Conservation (phyloP, 257 asterid species). For the Lycium barbarum region DNA sequence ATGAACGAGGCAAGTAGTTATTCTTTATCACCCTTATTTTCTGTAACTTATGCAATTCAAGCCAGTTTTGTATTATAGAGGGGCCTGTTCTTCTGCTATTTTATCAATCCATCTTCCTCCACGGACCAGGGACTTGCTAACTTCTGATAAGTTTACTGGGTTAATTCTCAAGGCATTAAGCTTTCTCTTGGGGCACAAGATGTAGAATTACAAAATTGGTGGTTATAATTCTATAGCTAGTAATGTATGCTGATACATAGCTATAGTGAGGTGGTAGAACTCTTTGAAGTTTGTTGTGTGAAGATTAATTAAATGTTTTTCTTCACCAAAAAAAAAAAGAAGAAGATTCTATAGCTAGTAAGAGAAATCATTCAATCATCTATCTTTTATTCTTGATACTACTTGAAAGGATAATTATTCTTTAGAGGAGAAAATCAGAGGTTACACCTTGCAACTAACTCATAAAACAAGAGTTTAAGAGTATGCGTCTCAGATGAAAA, state of each 20-base stretch:
- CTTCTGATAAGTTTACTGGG: not conserved
- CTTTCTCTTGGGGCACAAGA: not conserved
- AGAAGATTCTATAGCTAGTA: no score
- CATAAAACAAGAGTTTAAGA: not conserved
- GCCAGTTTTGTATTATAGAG: not conserved
- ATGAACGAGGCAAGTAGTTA: slow-evolving; percentile 65
- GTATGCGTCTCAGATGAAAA: not conserved
- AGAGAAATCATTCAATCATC: not conserved
- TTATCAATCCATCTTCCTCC: not conserved
- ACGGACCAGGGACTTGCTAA: not conserved
- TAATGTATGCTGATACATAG: no score
- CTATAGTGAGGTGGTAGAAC: no score
- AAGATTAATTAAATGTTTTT: no score
- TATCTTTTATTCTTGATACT: not conserved
- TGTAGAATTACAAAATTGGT: not conserved
- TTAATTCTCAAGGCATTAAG: not conserved
- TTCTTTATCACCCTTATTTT: not conserved
- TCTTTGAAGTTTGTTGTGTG: no score
- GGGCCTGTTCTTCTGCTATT: not conserved
- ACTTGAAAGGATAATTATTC: not conserved
- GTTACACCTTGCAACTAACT: not conserved
- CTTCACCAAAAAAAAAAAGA: no score
- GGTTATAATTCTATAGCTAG: not conserved
- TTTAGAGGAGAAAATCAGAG: not conserved
- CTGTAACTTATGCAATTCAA: not conserved